A percentile compares a stretch with the other conserved stretches of the same genome.
Conservation (phyloP, 805 yeast genomes). For the Lipomyces lipofer region DNA sequence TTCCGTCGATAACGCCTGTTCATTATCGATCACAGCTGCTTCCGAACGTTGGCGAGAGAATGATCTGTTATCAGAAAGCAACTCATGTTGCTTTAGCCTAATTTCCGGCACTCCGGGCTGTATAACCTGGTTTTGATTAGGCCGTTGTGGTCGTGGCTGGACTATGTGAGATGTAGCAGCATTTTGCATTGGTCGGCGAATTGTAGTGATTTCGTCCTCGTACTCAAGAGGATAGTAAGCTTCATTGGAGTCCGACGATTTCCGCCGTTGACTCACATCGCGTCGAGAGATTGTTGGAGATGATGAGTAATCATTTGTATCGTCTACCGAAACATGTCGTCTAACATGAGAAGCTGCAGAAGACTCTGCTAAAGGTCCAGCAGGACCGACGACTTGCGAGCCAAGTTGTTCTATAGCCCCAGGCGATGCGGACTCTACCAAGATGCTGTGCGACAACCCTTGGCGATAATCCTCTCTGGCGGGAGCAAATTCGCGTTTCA, state of each 20-base stretch:
- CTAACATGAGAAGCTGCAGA: background rate
- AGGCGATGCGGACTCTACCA: conserved; percentile 4
- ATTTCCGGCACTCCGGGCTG: too few species aligned
- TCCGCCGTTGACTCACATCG: background rate
- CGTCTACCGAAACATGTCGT: background rate
- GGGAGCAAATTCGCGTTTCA: conserved; percentile 1
- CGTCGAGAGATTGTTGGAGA: background rate
- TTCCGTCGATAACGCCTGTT: too few species aligned
- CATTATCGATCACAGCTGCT: too few species aligned
- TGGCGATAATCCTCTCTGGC: background rate
- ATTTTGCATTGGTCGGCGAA: background rate
- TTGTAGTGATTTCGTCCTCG: background rate
- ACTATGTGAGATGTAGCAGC: background rate
- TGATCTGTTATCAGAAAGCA: too few species aligned
- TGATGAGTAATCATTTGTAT: background rate
- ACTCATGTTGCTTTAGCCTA: too few species aligned
- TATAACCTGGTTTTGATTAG: background rate
- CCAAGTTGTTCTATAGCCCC: background rate
- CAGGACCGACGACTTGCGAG: background rate
- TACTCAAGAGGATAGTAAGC: too few species aligned
- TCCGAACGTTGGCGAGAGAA: too few species aligned
- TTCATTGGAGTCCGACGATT: background rate
- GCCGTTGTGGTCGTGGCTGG: background rate
- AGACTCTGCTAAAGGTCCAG: background rate
- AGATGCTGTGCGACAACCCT: background rate